Base-by-base conservation (phyloP, 495 filamentous ascomycete species). In the Neurospora sublineolata region DNA sequence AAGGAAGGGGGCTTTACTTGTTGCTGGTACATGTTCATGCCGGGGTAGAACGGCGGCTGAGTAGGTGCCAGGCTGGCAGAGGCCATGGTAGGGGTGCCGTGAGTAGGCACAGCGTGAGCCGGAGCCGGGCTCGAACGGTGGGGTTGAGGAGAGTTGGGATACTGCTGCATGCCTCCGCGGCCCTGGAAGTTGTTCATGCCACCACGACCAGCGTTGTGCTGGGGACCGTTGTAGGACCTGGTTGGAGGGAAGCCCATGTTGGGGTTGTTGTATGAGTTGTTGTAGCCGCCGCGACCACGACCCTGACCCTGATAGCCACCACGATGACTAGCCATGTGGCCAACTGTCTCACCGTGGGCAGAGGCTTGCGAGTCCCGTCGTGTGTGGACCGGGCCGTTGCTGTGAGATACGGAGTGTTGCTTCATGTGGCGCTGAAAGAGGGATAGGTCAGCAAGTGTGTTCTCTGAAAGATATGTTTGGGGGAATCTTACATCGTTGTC, bases 291-390 rank as follows among this genome's bases (percentile, higher is more conserved):
- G 74, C 89, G 88, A 72, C 92, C 90, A 75, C 92, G 90, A 70
- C 91, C 79, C 39, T 77, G 76, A 67, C 79, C 77, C 30, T 75
- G 76, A 73, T 73, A 83, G 41, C 86, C 85, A 52, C 81, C 79
- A 37, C 82, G 79, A 68, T 78, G 80, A 75, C 87, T 87, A 70
- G 80, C 87, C 77, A 78, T 64, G 27, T 87, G 74, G 84, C 88
- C 89, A 79, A 86, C 86, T 83, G 90, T 88, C 69, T 96, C 93
- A 80, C 89, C 90, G 77, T 93, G 91, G 67, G 88, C 85, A 14
- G 91, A 93, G 79, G 92, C 90, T 5, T 92, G 90, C 20, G 93
- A 97, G 76, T 94, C 91, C 75, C 92, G 89, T 68, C 94, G 90
- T 69, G 91, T 83, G 78, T 97, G 94, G 75, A 91, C 84, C 67